A percentile compares a stretch with the other conserved stretches of the same genome.
Conservation (phyloP, 495 filamentous ascomycete species). For the Xylaria scruposa region DNA sequence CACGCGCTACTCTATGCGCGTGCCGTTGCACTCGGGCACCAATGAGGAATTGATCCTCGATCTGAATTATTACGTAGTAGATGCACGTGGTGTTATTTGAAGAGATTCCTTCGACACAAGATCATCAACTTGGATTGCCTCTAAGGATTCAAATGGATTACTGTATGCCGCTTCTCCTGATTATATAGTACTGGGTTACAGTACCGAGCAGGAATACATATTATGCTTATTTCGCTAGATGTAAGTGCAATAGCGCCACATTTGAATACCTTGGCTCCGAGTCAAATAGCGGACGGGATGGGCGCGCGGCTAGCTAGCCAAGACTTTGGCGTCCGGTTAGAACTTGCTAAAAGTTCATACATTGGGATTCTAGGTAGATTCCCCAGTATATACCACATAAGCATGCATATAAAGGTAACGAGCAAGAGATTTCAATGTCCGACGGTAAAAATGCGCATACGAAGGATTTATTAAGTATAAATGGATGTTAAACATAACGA, state of each 20-base stretch:
- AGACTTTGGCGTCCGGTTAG: neutral
- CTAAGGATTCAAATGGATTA: neutral
- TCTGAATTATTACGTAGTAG: conserved; percentile 8
- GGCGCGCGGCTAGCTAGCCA: conserved; percentile 14
- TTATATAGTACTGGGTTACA: neutral
- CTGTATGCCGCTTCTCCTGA: neutral
- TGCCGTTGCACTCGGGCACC: neutral
- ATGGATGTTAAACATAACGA: too few relatives aligned
- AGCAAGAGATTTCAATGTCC: too few relatives aligned
- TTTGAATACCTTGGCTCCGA: neutral
- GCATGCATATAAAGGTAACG: too few relatives aligned
- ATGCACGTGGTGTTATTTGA: neutral
- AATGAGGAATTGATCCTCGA: conserved; percentile 15
- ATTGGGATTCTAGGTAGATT: too few relatives aligned
- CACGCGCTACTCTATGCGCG: neutral
- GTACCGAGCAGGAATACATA: neutral
- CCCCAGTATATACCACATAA: neutral
- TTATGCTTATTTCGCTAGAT: neutral
- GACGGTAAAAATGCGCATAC: too few relatives aligned
- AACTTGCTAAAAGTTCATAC: too few relatives aligned
- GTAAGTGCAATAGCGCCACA: neutral
- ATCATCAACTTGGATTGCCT: neutral
- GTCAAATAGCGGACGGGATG: neutral
- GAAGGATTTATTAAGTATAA: too few relatives aligned
- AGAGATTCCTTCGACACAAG: neutral